A percentile compares a stretch with the other conserved stretches of the same genome.
phyloP scores from a whole-genome alignment of 1,284 basidiomycete species.

The Heterobasidion irregulare region DNA sequence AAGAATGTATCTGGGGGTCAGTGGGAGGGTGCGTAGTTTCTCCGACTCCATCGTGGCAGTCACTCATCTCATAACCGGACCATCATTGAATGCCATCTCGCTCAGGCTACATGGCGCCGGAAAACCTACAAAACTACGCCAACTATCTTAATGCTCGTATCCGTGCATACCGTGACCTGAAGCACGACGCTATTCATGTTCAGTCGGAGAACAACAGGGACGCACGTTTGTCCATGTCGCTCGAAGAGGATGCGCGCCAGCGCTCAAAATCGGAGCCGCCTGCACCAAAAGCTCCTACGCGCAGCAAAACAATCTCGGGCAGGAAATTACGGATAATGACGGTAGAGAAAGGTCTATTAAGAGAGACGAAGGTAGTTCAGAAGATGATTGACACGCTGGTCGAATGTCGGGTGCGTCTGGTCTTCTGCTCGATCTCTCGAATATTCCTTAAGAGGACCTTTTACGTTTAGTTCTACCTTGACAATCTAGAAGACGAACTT shows the following conservation, averaged over 20 bases:
- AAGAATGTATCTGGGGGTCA: slow-evolving; percentile 69
- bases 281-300: slow-evolving; percentile 24
- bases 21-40: slow-evolving; percentile 64
- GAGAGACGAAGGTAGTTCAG: slow-evolving; percentile 91
- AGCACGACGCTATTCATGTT: slow-evolving; percentile 89
- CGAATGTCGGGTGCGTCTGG: slow-evolving; percentile 69
- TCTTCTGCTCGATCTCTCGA: neutral
- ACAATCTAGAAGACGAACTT: slow-evolving; percentile 89
- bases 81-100: neutral
- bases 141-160: slow-evolving; percentile 87
- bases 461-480: slow-evolving; percentile 75
- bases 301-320: slow-evolving; percentile 75
- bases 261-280: slow-evolving; percentile 3
- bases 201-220: slow-evolving; percentile 87
- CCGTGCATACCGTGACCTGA: slow-evolving; percentile 82
- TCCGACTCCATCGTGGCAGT: no score
- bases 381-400: slow-evolving; percentile 82
- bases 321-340: slow-evolving; percentile 85
- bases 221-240: slow-evolving; percentile 52
- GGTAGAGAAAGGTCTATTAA: slow-evolving; percentile 91
- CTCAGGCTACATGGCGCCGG: slow-evolving; percentile 75
- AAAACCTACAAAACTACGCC: slow-evolving; percentile 85
- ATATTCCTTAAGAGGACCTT: neutral
- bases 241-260: slow-evolving; percentile 41
- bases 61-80: neutral